Conservation (phyloP, 2,329 filamentous ascomycete genomes). For the Pseudocercospora musae region DNA sequence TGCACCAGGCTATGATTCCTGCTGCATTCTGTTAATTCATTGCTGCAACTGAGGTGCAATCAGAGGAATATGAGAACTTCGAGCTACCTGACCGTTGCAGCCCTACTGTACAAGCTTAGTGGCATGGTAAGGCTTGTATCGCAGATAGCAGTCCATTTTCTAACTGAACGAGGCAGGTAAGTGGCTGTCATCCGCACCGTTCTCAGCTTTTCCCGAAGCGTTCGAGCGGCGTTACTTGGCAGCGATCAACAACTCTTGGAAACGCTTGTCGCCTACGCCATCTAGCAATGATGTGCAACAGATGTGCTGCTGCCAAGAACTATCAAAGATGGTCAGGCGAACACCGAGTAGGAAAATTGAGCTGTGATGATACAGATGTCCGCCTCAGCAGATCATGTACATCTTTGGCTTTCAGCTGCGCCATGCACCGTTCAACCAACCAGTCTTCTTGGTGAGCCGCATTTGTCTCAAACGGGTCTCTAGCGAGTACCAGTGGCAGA, state of each 20-base stretch:
- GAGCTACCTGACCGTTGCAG: slow-evolving; percentile 4
- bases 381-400: slow-evolving; percentile 5
- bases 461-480: no score
- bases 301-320: slow-evolving; percentile 8
- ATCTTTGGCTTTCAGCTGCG: background rate
- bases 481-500: background rate
- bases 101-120: slow-evolving; percentile 10
- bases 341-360: background rate
- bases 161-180: slow-evolving; percentile 15
- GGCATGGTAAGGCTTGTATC: background rate
- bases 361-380: background rate
- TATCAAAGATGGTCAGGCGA: slow-evolving; percentile 4
- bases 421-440: background rate
- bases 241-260: slow-evolving; percentile 1
- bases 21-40: background rate
- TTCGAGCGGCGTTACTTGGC: background rate
- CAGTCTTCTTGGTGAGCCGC: background rate
- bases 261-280: slow-evolving; percentile 13
- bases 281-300: slow-evolving; percentile 1
- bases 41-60: background rate
- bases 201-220: background rate
- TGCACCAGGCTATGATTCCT: background rate
- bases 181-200: slow-evolving; percentile 1
- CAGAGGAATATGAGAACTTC: background rate
- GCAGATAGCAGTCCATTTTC: background rate